phyloP scores from a whole-genome alignment of 192 early-diverging fungal genomes.

The Mortierella hygrophila region DNA sequence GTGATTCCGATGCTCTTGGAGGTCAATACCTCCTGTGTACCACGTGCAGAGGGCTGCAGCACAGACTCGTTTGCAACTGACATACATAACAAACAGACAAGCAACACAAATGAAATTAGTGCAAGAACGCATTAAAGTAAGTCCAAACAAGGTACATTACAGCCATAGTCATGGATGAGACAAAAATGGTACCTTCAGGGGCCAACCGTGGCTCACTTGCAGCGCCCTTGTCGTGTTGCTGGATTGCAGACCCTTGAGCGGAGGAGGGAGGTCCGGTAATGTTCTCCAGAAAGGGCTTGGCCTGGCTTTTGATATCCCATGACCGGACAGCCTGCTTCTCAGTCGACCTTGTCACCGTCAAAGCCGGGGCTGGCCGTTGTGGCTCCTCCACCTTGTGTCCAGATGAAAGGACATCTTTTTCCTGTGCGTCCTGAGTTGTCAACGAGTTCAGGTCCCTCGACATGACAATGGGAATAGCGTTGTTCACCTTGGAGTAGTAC shows the following conservation, averaged over 20 bases:
- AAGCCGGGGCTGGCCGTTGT: constrained; percentile 15
- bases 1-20: neutral
- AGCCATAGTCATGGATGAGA: neutral
- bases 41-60: neutral
- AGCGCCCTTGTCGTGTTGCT: neutral
- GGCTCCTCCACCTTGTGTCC: neutral
- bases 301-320: neutral
- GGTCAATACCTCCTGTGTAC: neutral
- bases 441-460: neutral
- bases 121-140: neutral
- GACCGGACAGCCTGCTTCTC: neutral
- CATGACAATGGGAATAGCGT: neutral
- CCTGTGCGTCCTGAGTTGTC: neutral
- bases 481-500: constrained; percentile 17
- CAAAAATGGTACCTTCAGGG: neutral
- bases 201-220: neutral
- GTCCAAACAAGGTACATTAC: no score
- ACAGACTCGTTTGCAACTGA: neutral
- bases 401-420: neutral
- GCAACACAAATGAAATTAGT: neutral
- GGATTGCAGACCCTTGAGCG: neutral
- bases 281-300: neutral
- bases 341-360: neutral
- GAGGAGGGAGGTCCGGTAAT: neutral
- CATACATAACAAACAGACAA: neutral